These are phyloP conservation scores for Elsinoe batatas DNA, from an alignment of 2,329 filamentous ascomycete genomes.

Conservation along the genomic window DNA sequence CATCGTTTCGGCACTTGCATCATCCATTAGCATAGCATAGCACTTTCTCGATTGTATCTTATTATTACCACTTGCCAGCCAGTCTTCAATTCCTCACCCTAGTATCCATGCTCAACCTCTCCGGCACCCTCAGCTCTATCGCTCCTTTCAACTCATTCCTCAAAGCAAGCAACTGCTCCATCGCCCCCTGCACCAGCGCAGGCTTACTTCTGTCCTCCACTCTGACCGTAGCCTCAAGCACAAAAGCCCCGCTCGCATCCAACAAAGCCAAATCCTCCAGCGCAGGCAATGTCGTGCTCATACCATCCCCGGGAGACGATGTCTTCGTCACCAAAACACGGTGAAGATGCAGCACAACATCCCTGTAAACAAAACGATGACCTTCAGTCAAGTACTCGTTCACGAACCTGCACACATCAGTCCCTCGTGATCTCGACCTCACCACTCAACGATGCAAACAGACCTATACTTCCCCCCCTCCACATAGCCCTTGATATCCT, in stretches of 20 bases:
- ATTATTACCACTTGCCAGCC: no score
- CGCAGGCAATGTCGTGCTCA: constrained; percentile 32
- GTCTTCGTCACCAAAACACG: constrained; percentile 39
- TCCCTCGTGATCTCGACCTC: background rate
- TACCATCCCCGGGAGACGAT: constrained; percentile 20
- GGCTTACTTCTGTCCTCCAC: constrained; percentile 47
- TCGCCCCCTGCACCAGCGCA: constrained; percentile 44
- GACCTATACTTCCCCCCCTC: background rate
- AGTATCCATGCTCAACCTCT: constrained; percentile 51
- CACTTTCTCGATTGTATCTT: background rate
- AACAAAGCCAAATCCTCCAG: constrained; percentile 40
- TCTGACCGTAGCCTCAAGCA: constrained; percentile 49
- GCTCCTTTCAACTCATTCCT: constrained; percentile 47
- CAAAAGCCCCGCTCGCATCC: constrained; percentile 48
- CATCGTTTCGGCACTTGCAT: constrained; percentile 17
- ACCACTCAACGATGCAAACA: background rate
- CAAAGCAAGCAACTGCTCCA: constrained; percentile 45
- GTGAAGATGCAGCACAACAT: constrained; percentile 48
- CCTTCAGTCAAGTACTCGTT: constrained; percentile 49
- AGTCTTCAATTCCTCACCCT: constrained; percentile 38
- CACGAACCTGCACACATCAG: constrained; percentile 38
- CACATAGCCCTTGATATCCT: background rate
- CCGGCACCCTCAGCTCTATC: constrained; percentile 47
- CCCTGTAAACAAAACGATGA: constrained; percentile 48
- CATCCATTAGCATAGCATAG: background rate